Conservation (phyloP, 192 early-diverging fungal genomes). For the Rhizoclosmatium globosum region DNA sequence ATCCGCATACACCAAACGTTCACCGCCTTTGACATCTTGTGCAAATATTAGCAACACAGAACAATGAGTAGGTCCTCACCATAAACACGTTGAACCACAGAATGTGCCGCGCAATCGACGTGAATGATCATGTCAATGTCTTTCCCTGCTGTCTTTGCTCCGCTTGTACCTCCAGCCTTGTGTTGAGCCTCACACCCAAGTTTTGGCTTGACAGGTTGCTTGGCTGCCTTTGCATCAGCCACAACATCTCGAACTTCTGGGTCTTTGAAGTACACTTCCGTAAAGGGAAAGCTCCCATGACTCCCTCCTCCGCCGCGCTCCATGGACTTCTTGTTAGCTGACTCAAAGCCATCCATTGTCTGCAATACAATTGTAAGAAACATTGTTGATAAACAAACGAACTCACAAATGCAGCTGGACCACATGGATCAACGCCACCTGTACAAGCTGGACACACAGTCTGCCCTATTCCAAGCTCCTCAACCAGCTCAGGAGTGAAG, state of each 20-base stretch:
- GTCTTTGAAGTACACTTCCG: neutral
- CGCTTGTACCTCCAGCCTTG: no score
- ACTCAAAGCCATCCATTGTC: conserved; percentile 10
- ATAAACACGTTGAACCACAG: neutral
- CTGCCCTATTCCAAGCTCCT: neutral
- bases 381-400: neutral
- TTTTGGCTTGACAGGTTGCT: no score
- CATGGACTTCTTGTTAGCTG: neutral
- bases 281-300: neutral
- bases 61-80: neutral
- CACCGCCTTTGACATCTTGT: neutral
- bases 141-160: no score
- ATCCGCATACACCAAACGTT: neutral
- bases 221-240: neutral
- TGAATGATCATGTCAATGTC: conserved; percentile 8
- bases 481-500: neutral
- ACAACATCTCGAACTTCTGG: neutral
- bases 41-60: neutral
- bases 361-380: neutral
- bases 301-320: neutral
- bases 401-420: conserved; percentile 1
- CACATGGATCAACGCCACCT: neutral
- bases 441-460: neutral
- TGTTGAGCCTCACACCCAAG: no score
- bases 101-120: neutral